Percentiles rank a stretch among this genome's conserved stretches.
These are phyloP conservation scores for Solanum piurae DNA, from an alignment of 257 asterid genomes.

Conservation along the genomic window DNA sequence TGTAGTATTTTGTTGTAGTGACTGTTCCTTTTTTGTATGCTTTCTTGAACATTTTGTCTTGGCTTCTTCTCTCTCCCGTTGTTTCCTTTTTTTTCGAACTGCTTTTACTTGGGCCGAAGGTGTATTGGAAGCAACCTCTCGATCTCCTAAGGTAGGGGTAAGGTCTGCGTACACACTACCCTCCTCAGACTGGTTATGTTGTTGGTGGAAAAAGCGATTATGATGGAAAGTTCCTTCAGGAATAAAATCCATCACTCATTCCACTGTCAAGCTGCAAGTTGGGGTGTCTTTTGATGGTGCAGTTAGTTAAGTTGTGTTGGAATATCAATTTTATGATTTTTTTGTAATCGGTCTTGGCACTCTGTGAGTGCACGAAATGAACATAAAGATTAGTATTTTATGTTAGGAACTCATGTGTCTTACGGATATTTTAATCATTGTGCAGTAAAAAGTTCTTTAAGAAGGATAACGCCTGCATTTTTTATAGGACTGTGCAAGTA, in stretches of 20 bases:
- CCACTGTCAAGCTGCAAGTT: not conserved
- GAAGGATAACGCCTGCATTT: not conserved
- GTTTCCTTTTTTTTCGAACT: not conserved
- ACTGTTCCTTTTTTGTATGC: not conserved
- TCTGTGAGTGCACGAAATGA: not conserved
- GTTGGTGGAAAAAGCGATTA: not conserved
- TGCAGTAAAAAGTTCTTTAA: constrained; percentile 20
- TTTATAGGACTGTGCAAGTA: not conserved
- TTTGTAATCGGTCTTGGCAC: not conserved
- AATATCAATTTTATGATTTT: not conserved
- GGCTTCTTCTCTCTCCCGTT: not conserved
- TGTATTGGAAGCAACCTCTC: not conserved
- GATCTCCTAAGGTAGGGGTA: not conserved
- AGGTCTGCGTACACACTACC: not conserved
- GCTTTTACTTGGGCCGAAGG: not conserved
- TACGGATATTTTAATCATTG: not conserved
- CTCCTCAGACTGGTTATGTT: not conserved
- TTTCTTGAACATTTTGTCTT: not conserved
- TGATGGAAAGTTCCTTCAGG: not conserved
- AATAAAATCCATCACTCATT: not conserved
- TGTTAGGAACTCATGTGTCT: not conserved
- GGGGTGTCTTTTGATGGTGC: not conserved
- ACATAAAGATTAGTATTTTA: not conserved
- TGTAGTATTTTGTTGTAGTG: not conserved
- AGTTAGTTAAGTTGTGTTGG: not conserved